A percentile compares a stretch with the other conserved stretches of the same genome.
These are phyloP conservation scores for Quercus bicolor DNA, from an alignment of 306 rosid genomes.

Conservation along the genomic window DNA sequence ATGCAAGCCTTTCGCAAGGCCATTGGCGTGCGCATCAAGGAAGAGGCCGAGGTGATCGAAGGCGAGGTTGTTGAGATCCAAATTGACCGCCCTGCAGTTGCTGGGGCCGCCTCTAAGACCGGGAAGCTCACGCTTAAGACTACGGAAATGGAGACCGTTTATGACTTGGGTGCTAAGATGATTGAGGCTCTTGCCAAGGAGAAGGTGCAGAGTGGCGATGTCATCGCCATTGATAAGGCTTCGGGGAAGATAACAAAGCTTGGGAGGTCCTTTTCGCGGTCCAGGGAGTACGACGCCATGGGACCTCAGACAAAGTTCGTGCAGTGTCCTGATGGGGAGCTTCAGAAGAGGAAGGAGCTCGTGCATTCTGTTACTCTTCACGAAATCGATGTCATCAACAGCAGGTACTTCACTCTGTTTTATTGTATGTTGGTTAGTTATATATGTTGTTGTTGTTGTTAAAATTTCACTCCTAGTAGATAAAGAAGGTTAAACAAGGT, in stretches of 20 bases:
- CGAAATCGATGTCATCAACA: constrained; percentile 96
- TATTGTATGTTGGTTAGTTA: neutral
- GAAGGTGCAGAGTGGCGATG: constrained; percentile 93
- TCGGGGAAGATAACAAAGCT: constrained; percentile 94
- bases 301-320: constrained; percentile 88
- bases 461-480: neutral
- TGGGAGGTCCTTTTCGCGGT: constrained; percentile 87
- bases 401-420: constrained; percentile 53
- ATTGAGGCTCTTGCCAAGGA: constrained; percentile 91
- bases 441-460: neutral
- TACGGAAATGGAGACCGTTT: constrained; percentile 97
- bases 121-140: constrained; percentile 89
- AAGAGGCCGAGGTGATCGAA: constrained; percentile 92
- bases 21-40: constrained; percentile 91
- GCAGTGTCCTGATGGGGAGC: constrained; percentile 98
- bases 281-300: constrained; percentile 93
- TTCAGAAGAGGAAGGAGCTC: constrained; percentile 98
- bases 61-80: constrained; percentile 97
- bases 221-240: constrained; percentile 61
- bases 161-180: constrained; percentile 97
- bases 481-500: neutral
- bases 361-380: constrained; percentile 97
- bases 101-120: constrained; percentile 86
- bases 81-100: constrained; percentile 76
- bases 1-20: constrained; percentile 90